Evolutionary conservation across 2,329 filamentous ascomycete genomes (phyloP).

Genomic region (Periconia digitata): DNA sequence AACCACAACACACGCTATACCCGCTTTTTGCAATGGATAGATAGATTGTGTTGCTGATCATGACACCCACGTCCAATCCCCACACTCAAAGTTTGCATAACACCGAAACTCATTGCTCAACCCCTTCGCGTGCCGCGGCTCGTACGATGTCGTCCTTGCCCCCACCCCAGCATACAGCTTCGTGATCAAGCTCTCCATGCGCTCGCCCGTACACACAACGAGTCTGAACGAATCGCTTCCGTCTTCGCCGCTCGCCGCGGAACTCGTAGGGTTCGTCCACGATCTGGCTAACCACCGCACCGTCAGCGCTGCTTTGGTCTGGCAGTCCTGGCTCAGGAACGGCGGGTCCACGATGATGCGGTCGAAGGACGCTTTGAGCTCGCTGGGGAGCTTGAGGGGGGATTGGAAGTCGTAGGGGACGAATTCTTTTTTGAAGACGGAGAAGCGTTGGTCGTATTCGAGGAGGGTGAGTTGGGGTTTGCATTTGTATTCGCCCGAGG

Average conservation of each 20-base stretch:
- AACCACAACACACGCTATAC: no score
- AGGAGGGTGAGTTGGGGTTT: constrained; percentile 65
- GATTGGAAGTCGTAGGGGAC: constrained; percentile 72
- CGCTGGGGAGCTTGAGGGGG: constrained; percentile 64
- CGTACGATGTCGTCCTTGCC: constrained; percentile 66
- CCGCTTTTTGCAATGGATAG: no score
- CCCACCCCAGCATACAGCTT: constrained; percentile 69
- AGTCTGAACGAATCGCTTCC: constrained; percentile 42
- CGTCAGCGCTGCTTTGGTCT: constrained; percentile 79
- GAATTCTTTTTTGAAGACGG: constrained; percentile 70
- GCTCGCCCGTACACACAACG: constrained; percentile 75
- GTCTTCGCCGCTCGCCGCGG: constrained; percentile 8
- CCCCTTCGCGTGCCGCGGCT: constrained; percentile 69
- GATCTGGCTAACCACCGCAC: constrained; percentile 69
- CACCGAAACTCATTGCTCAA: constrained; percentile 81
- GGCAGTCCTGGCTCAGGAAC: constrained; percentile 77
- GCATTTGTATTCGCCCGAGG: constrained; percentile 31
- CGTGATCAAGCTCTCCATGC: constrained; percentile 66
- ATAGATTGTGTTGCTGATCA: no score
- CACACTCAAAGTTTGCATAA: constrained; percentile 75
- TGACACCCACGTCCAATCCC: constrained; percentile 42
- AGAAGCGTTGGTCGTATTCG: constrained; percentile 74
- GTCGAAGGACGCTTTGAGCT: constrained; percentile 66
- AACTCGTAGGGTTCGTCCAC: constrained; percentile 37
- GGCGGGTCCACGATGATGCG: constrained; percentile 76